These are phyloP conservation scores for Psilocybe azurescens DNA, from an alignment of 768 basidiomycete genomes.

Conservation along the genomic window DNA sequence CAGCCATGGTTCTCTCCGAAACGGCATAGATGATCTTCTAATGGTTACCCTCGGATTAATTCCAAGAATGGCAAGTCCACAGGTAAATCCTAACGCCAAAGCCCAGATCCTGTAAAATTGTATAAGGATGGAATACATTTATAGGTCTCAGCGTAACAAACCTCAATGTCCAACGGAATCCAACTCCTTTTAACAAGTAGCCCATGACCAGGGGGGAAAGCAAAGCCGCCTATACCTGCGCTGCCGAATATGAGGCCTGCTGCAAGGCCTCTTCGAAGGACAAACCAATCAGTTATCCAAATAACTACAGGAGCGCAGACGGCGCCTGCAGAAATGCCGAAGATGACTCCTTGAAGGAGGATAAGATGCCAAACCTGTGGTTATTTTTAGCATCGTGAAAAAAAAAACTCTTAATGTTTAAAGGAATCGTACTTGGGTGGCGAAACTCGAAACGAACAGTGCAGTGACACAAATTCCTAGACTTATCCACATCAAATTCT, in stretches of 20 bases:
- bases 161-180: conserved; percentile 9
- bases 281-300: conserved; percentile 17
- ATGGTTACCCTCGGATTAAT: conserved; percentile 10
- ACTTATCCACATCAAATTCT: conserved; percentile 2
- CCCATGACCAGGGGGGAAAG: conserved; percentile 15
- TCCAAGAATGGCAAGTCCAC: conserved; percentile 13
- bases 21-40: conserved; percentile 1
- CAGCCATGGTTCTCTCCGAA: conserved; percentile 13
- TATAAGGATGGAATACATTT: no score
- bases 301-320: conserved; percentile 11
- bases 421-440: background rate
- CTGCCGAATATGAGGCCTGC: conserved; percentile 15
- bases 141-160: no score
- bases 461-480: background rate
- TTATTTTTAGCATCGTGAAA: no score
- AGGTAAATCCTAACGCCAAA: conserved; percentile 4
- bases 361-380: conserved; percentile 17
- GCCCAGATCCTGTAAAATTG: conserved; percentile 17
- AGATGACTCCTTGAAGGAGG: conserved; percentile 13
- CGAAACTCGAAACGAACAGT: conserved; percentile 6
- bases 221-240: conserved; percentile 12
- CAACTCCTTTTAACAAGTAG: conserved; percentile 9
- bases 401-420: no score
- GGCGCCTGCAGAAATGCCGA: conserved; percentile 10
- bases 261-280: conserved; percentile 11